Percentiles rank a stretch among this genome's conserved stretches.
phyloP scores from a whole-genome alignment of 1,284 basidiomycete species.

The Leccinum pachyderme region DNA sequence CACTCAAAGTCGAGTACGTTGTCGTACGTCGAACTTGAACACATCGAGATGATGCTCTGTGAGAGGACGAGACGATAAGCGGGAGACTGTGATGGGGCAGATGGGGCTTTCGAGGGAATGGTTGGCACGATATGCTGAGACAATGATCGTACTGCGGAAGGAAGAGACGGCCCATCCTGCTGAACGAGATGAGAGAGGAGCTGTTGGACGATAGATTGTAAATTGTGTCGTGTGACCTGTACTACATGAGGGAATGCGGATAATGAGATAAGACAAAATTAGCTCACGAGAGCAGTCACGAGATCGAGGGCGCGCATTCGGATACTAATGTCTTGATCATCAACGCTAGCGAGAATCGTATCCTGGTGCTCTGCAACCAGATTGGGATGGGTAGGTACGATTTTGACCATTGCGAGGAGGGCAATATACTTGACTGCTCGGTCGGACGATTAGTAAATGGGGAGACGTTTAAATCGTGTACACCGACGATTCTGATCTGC shows the following conservation, averaged over 20 bases:
- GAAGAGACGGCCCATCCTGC: conserved; percentile 50
- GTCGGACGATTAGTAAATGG: conserved; percentile 21
- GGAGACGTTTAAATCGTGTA: conserved; percentile 7
- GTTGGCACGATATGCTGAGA: conserved; percentile 47
- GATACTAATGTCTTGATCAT: conserved; percentile 94
- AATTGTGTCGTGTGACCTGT: conserved; percentile 78
- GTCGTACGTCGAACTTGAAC: conserved; percentile 80
- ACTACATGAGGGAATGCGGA: conserved; percentile 3
- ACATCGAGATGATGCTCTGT: conserved; percentile 79
- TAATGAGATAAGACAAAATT: neutral
- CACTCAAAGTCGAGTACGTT: conserved; percentile 94
- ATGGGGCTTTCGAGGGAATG: conserved; percentile 38
- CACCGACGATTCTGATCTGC: conserved; percentile 88
- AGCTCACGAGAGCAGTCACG: conserved; percentile 84
- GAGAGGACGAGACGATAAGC: conserved; percentile 84
- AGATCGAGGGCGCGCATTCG: conserved; percentile 94
- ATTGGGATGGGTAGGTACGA: conserved; percentile 89
- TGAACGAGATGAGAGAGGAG: conserved; percentile 82
- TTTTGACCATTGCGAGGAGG: conserved; percentile 91
- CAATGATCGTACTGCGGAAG: conserved; percentile 63
- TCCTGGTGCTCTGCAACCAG: conserved; percentile 92
- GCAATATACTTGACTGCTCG: conserved; percentile 92
- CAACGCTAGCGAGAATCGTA: conserved; percentile 85
- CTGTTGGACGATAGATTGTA: conserved; percentile 87
- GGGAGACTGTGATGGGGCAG: conserved; percentile 62